These are phyloP conservation scores for Fusarium sambucinum DNA, from an alignment of 2,329 filamentous ascomycete species.

Conservation along the genomic window DNA sequence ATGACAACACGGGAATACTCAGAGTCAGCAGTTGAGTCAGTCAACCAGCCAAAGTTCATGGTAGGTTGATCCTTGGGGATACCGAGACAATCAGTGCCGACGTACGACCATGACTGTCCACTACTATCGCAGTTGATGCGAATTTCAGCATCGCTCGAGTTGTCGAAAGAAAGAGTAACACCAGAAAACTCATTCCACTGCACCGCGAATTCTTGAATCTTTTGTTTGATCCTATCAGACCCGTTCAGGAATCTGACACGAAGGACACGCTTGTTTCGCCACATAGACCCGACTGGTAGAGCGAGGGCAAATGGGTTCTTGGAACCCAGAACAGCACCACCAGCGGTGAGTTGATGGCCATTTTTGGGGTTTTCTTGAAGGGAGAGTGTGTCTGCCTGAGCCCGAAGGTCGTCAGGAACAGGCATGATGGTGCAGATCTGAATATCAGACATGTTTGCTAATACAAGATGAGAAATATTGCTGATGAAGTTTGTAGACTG, in stretches of 20 bases:
- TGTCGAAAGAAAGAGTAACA: not conserved
- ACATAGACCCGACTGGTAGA: not conserved
- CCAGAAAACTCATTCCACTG: not conserved
- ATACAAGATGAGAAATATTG: too few species aligned
- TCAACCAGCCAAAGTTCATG: not conserved
- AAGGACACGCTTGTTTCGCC: not conserved
- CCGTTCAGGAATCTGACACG: not conserved
- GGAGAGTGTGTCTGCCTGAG: not conserved
- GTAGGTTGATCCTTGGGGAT: not conserved
- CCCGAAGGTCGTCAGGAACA: too few species aligned
- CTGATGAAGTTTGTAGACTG: too few species aligned
- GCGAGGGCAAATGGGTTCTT: not conserved
- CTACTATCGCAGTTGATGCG: not conserved
- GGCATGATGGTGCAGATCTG: too few species aligned
- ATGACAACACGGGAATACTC: not conserved
- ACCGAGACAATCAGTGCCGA: not conserved
- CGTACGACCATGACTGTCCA: not conserved
- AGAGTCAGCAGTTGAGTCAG: accelerated
- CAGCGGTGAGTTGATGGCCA: not conserved
- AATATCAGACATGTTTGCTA: too few species aligned
- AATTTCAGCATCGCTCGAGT: not conserved
- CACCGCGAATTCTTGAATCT: not conserved
- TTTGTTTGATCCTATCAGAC: not conserved
- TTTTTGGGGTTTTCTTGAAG: not conserved
- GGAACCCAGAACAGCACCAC: not conserved